These are phyloP conservation scores for Cyclotella baltica DNA, from an alignment of 108 stramenopile species.

Conservation along the genomic window DNA sequence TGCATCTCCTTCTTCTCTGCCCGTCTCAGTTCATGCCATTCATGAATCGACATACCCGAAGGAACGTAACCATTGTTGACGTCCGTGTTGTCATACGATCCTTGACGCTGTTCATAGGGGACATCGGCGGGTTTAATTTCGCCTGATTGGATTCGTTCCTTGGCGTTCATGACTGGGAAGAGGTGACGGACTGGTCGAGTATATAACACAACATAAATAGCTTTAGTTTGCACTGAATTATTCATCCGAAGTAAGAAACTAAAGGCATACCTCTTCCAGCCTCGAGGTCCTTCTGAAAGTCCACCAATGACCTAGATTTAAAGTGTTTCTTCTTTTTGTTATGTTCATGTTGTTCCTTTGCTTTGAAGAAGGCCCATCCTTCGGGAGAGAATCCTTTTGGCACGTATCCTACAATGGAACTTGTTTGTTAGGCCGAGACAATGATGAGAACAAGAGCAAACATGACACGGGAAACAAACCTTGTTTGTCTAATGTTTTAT, in stretches of 20 bases:
- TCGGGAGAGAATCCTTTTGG: slow-evolving; percentile 30
- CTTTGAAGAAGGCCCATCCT: slow-evolving; percentile 30
- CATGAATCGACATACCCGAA: slow-evolving; percentile 32
- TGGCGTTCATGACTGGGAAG: slow-evolving; percentile 45
- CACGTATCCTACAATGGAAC: slow-evolving; percentile 4
- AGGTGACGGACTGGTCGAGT: slow-evolving; percentile 15
- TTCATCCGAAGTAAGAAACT: not conserved
- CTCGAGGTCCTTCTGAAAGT: slow-evolving; percentile 48
- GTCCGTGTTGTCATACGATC: slow-evolving; percentile 42
- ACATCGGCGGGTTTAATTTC: slow-evolving; percentile 41
- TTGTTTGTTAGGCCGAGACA: not conserved
- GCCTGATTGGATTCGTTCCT: slow-evolving; percentile 28
- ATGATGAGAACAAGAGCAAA: not conserved
- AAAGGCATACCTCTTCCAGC: slow-evolving; percentile 21
- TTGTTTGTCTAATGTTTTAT: not conserved
- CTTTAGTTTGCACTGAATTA: not conserved
- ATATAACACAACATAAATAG: not conserved
- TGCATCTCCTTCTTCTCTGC: slow-evolving; percentile 19
- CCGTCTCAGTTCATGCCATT: slow-evolving; percentile 41
- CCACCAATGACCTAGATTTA: slow-evolving; percentile 25
- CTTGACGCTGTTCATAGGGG: slow-evolving; percentile 39
- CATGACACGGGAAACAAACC: not conserved
- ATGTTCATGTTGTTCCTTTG: slow-evolving; percentile 1
- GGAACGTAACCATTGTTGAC: slow-evolving; percentile 46
- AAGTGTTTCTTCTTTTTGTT: slow-evolving; percentile 40